Percentiles rank a stretch among this genome's conserved stretches.
Conservation (phyloP, 176 grass and related monocot species). For the Coix lacrymajobi region DNA sequence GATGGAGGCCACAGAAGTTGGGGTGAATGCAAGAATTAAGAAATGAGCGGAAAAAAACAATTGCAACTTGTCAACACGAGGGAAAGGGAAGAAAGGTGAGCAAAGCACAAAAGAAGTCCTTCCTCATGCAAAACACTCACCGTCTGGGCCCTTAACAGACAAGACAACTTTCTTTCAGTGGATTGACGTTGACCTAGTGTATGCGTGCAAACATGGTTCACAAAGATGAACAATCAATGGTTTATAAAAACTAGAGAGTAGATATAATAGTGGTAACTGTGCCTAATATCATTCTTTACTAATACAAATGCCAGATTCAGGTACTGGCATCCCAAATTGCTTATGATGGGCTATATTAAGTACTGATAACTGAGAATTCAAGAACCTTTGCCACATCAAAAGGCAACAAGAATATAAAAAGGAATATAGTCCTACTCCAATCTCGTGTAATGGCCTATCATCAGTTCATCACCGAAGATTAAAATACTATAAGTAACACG, state of each 20-base stretch:
- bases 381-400: not conserved
- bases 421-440: not conserved
- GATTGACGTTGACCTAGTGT: not conserved
- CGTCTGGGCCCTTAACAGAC: not conserved
- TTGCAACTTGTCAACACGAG: not conserved
- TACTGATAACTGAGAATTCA: not conserved
- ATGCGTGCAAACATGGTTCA: not conserved
- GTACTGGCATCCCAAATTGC: not conserved
- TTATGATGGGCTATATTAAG: not conserved
- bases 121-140: not conserved
- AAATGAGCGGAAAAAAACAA: not conserved
- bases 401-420: not conserved
- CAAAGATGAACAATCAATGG: not conserved
- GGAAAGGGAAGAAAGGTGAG: not conserved
- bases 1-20: not conserved
- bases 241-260: not conserved
- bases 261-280: not conserved
- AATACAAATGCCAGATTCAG: not conserved
- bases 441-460: not conserved
- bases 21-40: not conserved
- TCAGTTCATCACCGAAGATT: not conserved
- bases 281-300: not conserved
- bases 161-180: not conserved
- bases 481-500: not conserved
- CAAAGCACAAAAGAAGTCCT: not conserved